These are phyloP conservation scores for Trichaptum fuscoviolaceum DNA, from an alignment of 768 basidiomycete genomes.

Conservation along the genomic window DNA sequence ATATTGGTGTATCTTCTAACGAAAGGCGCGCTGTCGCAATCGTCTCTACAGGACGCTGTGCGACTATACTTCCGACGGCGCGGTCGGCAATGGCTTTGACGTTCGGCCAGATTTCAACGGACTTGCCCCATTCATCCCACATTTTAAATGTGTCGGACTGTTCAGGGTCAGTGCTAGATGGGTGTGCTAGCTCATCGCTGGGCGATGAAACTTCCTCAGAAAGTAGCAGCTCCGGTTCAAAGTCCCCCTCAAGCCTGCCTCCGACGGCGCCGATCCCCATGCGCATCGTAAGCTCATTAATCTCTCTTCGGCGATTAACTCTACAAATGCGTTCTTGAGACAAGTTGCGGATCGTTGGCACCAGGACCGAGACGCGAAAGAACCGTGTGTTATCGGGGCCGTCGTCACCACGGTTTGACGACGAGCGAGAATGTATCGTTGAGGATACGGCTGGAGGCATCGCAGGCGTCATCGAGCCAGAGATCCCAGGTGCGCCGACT, in stretches of 20 bases:
- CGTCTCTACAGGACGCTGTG: conserved; percentile 10
- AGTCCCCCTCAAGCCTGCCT: conserved; percentile 46
- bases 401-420: conserved; percentile 16
- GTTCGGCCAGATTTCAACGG: conserved; percentile 61
- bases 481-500: conserved; percentile 35
- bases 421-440: conserved; percentile 19
- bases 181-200: conserved; percentile 17
- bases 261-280: conserved; percentile 78
- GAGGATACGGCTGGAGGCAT: conserved; percentile 13
- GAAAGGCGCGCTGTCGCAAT: conserved; percentile 31
- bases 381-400: conserved; percentile 31
- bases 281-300: conserved; percentile 79
- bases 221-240: conserved; percentile 23
- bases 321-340: conserved; percentile 51
- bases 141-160: conserved; percentile 27
- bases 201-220: conserved; percentile 9
- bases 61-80: conserved; percentile 62
- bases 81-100: conserved; percentile 73
- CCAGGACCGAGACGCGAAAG: conserved; percentile 66
- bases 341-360: conserved; percentile 56
- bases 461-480: conserved; percentile 30
- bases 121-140: conserved; percentile 65
- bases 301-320: conserved; percentile 58
- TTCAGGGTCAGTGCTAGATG: conserved; percentile 15
- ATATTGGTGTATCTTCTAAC: conserved; percentile 53